Percentiles rank a stretch among this genome's conserved stretches.
phyloP scores from a whole-genome alignment of 2,329 filamentous ascomycete genomes.

The Cercospora zeae-maydis region DNA sequence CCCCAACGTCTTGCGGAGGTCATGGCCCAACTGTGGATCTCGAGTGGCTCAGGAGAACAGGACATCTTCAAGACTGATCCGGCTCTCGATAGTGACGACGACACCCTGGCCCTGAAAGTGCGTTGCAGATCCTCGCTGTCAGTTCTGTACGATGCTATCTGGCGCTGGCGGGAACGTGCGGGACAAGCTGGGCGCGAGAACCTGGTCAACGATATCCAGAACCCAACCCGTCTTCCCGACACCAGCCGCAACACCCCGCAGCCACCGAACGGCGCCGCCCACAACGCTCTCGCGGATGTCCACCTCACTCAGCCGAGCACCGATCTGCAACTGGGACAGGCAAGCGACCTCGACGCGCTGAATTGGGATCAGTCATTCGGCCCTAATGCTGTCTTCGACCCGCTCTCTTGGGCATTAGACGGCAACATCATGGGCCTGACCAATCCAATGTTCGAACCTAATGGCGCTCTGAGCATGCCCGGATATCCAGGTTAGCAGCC shows the following conservation, averaged over 20 bases:
- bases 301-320: slow-evolving; percentile 13
- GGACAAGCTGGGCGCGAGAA: slow-evolving; percentile 46
- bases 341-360: slow-evolving; percentile 29
- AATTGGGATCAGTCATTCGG: slow-evolving; percentile 40
- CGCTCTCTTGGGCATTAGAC: slow-evolving; percentile 90
- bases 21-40: slow-evolving; percentile 85
- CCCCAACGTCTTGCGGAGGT: slow-evolving; percentile 76
- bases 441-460: slow-evolving; percentile 19
- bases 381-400: slow-evolving; percentile 80
- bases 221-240: slow-evolving; percentile 58
- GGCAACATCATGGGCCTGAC: slow-evolving; percentile 55
- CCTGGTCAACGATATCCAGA: slow-evolving; percentile 65
- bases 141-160: slow-evolving; percentile 78
- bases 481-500: slow-evolving; percentile 14
- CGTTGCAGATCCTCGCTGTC: slow-evolving; percentile 81
- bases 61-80: slow-evolving; percentile 23
- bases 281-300: slow-evolving; percentile 21
- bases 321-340: slow-evolving; percentile 17
- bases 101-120: slow-evolving; percentile 77
- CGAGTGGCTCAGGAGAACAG: slow-evolving; percentile 35
- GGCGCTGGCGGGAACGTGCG: slow-evolving; percentile 79
- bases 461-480: slow-evolving; percentile 3
- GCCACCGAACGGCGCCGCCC: slow-evolving; percentile 8
- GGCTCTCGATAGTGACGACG: slow-evolving; percentile 38
- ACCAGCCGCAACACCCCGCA: slow-evolving; percentile 31